Conservation (phyloP, 495 filamentous ascomycete genomes). For the Hypoxylon subgilvum region DNA sequence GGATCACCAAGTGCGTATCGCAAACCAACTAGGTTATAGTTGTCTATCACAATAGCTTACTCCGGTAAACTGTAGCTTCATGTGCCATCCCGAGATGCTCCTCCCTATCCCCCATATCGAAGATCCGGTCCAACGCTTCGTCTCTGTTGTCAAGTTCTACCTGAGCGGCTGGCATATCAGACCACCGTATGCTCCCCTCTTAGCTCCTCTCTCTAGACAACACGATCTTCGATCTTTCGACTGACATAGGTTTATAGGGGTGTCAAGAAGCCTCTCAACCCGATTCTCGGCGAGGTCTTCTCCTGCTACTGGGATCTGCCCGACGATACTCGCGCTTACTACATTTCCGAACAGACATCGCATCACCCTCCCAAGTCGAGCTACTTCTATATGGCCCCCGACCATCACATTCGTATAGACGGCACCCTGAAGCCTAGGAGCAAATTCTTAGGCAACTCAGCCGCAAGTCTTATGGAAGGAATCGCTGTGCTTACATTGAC, state of each 20-base stretch:
- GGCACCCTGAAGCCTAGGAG: constrained; percentile 95
- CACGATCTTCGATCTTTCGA: neutral
- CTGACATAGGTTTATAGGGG: constrained; percentile 64
- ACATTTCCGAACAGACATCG: constrained; percentile 95
- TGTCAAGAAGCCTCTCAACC: constrained; percentile 98
- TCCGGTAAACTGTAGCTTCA: constrained; percentile 72
- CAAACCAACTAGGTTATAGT: constrained; percentile 31
- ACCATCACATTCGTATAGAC: constrained; percentile 93
- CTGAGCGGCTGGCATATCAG: constrained; percentile 99
- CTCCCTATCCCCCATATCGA: constrained; percentile 85
- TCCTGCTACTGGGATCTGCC: constrained; percentile 96
- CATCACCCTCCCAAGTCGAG: constrained; percentile 98
- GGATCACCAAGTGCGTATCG: constrained; percentile 85
- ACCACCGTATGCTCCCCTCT: constrained; percentile 73
- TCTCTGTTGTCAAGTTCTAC: constrained; percentile 96
- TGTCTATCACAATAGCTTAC: constrained; percentile 28
- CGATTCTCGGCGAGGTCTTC: constrained; percentile 92
- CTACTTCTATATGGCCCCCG: constrained; percentile 98
- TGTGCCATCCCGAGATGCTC: constrained; percentile 97
- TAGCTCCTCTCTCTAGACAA: neutral
- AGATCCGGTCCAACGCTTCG: constrained; percentile 88
- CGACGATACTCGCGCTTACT: constrained; percentile 86
- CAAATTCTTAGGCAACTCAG: constrained; percentile 95
- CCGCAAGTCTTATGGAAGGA: constrained; percentile 97
- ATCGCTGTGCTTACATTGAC: constrained; percentile 84